Base-by-base conservation (phyloP, 495 filamentous ascomycete species). In the Penicillium malachiteum region DNA sequence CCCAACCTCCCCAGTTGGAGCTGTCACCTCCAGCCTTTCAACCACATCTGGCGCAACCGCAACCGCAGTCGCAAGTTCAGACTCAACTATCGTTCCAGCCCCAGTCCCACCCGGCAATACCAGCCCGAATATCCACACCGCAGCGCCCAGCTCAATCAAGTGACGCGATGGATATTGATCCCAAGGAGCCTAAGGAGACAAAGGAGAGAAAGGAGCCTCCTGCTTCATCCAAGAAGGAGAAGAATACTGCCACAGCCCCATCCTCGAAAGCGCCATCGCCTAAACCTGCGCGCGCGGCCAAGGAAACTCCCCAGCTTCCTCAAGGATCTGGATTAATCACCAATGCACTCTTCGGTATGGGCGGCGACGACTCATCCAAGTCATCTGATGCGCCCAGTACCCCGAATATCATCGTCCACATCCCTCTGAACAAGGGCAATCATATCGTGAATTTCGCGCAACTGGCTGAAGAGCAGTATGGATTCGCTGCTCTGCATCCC, bases 361-460 rank as follows among this genome's bases (percentile, higher is more conserved):
- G 50, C 11, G 50, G 38, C 13, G 74, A 73, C 38, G 78, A 76
- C 34, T 68, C 66, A 11, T 56, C 71, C 11, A 72, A 71, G 2
- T 61, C 69, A 5, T 54, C 66, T 2, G 74, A 64, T 68, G 72
- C 62, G 63, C 82, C 82, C 65, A 72, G 75, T 11, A 85, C 87
- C 18, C 89, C 91, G 3, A 96, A 87, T 44, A 95, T 98, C 55
- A 78, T 95, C 54, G 74, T 98, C 2, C 84, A 91, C 48, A 83
- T 98, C 53, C 85, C 90, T 0, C 73, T 98, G 38, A 79, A 87
- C 35, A 85, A 88, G 58, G 84, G 79, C 13, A 94, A 96, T 66
- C 89, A 92, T 52, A 93, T 93, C 56, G 82, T 98, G 69, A 97
- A 97, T 68, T 97, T 97, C 63, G 91, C 93, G 57, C 90, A 90